Percentiles rank a stretch among this genome's conserved stretches.
Conservation (phyloP, 306 rosid genomes). For the Amphicarpaea edgeworthii region DNA sequence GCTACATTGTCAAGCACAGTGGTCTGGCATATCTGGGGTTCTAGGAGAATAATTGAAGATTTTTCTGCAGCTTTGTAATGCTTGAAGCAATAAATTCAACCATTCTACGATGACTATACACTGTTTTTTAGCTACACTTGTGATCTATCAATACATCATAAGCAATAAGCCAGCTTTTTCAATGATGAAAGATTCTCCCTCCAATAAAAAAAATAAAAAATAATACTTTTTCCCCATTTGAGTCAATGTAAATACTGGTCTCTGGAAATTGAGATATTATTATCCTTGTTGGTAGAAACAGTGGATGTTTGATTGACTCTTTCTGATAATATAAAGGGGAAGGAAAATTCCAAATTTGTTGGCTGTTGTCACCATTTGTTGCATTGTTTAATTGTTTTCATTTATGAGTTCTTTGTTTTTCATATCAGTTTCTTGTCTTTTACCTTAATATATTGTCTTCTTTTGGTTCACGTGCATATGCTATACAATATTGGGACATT, state of each 20-base stretch:
- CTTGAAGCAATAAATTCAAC: constrained; percentile 26
- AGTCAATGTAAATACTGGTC: background rate
- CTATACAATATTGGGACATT: background rate
- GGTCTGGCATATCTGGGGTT: background rate
- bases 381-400: background rate
- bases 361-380: background rate
- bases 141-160: background rate
- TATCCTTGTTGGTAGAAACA: background rate
- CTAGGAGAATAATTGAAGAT: constrained; percentile 12
- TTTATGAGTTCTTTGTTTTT: background rate
- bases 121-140: background rate
- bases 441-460: background rate
- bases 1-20: background rate
- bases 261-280: background rate
- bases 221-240: background rate
- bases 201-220: background rate
- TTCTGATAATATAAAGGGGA: background rate
- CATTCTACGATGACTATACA: background rate
- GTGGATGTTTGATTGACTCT: background rate
- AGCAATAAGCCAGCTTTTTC: background rate
- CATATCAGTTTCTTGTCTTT: background rate
- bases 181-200: background rate
- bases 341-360: background rate
- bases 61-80: background rate
- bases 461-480: background rate